Percentiles rank a stretch among this genome's conserved stretches.
phyloP scores from a whole-genome alignment of 352 stramenopile genomes.

The Phytophthora rubi region DNA sequence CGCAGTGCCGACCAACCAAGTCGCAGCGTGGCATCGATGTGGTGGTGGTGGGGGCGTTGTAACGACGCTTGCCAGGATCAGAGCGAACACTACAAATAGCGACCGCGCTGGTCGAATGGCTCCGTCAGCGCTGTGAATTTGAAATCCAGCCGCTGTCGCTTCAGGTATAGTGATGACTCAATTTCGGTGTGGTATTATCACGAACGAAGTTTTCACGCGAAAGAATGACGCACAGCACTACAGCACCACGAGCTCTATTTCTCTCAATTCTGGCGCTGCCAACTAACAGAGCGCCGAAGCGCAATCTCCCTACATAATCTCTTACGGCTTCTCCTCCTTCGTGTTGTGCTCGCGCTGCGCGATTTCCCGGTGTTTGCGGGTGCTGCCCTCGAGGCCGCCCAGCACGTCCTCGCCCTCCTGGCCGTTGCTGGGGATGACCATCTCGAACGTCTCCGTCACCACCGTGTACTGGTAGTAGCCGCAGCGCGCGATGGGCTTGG shows the following conservation, averaged over 20 bases:
- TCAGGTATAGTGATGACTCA: too few relatives aligned
- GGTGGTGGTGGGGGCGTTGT: background rate
- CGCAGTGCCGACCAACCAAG: background rate
- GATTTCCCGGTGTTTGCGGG: conserved; percentile 35
- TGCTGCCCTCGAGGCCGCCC: conserved; percentile 35
- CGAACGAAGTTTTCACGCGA: conserved; percentile 10
- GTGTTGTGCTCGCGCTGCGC: conserved; percentile 23
- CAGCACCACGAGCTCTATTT: conserved; percentile 4
- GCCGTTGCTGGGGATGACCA: conserved; percentile 38
- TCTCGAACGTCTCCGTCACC: conserved; percentile 42
- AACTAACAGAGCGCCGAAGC: background rate
- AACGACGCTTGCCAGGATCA: background rate
- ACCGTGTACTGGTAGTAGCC: conserved; percentile 46
- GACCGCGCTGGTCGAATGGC: too few relatives aligned
- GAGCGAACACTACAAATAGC: conserved; percentile 1
- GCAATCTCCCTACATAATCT: conserved; percentile 1
- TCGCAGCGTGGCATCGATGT: background rate
- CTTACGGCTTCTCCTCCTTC: conserved; percentile 14
- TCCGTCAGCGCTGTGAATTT: background rate
- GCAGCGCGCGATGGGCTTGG: conserved; percentile 38
- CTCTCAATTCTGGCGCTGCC: background rate
- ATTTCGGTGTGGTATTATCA: too few relatives aligned
- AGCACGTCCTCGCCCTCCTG: conserved; percentile 34
- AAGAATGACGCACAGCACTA: background rate
- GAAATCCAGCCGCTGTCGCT: too few relatives aligned